Evolutionary conservation across 2,329 filamentous ascomycete genomes (phyloP).

Genomic region (Xylaria arbuscula): DNA sequence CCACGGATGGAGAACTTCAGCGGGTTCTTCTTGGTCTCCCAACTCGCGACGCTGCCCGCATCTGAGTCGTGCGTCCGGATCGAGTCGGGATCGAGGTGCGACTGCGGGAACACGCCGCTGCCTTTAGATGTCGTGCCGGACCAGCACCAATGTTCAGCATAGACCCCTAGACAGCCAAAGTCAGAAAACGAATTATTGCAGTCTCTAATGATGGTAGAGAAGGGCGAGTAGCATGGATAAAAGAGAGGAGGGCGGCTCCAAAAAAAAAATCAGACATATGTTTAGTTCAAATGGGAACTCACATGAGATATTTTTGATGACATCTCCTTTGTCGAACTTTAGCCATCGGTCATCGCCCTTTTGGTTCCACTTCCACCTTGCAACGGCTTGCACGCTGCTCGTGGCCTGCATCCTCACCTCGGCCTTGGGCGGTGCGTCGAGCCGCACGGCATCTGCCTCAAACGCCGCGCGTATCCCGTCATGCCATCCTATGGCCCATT

Average conservation of each 20-base stretch:
- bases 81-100: conserved; percentile 49
- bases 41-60: conserved; percentile 45
- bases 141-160: conserved; percentile 52
- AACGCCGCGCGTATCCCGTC: conserved; percentile 63
- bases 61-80: conserved; percentile 43
- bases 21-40: conserved; percentile 47
- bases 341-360: conserved; percentile 63
- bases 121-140: conserved; percentile 50
- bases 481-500: conserved; percentile 69
- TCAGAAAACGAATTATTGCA: conserved; percentile 22
- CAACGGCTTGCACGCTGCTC: conserved; percentile 60
- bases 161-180: conserved; percentile 44
- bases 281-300: conserved; percentile 32
- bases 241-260: not conserved
- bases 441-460: conserved; percentile 60
- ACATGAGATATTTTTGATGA: conserved; percentile 69
- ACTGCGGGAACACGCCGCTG: conserved; percentile 51
- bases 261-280: not conserved
- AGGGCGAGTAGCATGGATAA: not conserved
- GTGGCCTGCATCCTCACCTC: conserved; percentile 61
- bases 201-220: not conserved
- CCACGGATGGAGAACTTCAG: conserved; percentile 46
- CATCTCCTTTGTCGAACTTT: conserved; percentile 73
- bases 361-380: conserved; percentile 65
- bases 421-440: conserved; percentile 59